Percentiles rank a stretch among this genome's conserved stretches.
Conservation (phyloP, 768 basidiomycete genomes). For the Psilocybe subaeruginosa region DNA sequence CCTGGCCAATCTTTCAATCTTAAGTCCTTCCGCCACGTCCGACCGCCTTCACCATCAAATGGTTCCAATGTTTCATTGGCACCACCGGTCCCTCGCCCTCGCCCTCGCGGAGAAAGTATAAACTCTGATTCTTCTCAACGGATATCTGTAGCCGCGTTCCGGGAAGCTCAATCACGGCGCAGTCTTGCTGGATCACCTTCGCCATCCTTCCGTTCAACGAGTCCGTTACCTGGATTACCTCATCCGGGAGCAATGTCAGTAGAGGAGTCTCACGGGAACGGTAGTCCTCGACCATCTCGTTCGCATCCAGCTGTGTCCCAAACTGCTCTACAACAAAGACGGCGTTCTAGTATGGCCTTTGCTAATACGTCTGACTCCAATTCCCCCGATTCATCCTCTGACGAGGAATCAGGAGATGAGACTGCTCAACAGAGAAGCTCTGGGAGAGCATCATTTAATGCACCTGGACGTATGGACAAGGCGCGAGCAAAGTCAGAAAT, state of each 20-base stretch:
- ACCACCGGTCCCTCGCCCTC: constrained; percentile 51
- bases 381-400: constrained; percentile 25
- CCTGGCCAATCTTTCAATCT: constrained; percentile 63
- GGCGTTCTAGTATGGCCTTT: constrained; percentile 26
- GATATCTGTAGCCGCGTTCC: constrained; percentile 81
- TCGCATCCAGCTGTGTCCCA: constrained; percentile 20
- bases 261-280: constrained; percentile 24
- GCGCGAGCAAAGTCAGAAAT: constrained; percentile 41
- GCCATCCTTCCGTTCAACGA: constrained; percentile 49
- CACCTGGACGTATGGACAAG: constrained; percentile 20
- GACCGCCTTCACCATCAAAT: constrained; percentile 43
- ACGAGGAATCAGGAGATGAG: constrained; percentile 29
- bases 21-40: constrained; percentile 73
- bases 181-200: constrained; percentile 64
- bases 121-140: constrained; percentile 71
- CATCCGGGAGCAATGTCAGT: constrained; percentile 17
- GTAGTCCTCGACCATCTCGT: constrained; percentile 27
- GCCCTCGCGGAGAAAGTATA: constrained; percentile 58
- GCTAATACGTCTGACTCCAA: constrained; percentile 33
- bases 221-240: constrained; percentile 27
- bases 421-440: constrained; percentile 12
- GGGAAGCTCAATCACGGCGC: constrained; percentile 73
- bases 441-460: constrained; percentile 16
- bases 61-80: constrained; percentile 32
- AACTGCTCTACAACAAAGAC: constrained; percentile 18